Percentiles rank a stretch among this genome's conserved stretches.
These are phyloP conservation scores for Fusarium sp. DNA, from an alignment of 2,329 filamentous ascomycete genomes.

Conservation along the genomic window DNA sequence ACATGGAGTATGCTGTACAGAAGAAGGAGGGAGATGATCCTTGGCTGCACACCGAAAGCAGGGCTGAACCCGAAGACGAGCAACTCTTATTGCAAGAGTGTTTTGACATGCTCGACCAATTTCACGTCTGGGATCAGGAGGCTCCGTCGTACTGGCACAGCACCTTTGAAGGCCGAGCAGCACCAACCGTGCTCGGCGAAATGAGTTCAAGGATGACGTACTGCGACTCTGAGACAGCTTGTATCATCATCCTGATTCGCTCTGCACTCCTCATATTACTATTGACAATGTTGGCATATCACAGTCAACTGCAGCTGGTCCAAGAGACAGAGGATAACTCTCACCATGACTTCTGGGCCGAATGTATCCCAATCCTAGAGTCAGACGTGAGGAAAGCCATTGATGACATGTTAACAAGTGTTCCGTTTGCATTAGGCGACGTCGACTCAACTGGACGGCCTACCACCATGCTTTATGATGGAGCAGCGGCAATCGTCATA, in stretches of 20 bases:
- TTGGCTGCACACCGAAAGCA: neutral
- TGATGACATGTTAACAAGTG: conserved; percentile 47
- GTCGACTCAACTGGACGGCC: conserved; percentile 40
- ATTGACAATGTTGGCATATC: conserved; percentile 45
- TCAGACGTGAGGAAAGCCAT: conserved; percentile 43
- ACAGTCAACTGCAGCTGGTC: conserved; percentile 21
- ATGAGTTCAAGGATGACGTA: conserved; percentile 31
- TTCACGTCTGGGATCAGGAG: conserved; percentile 47
- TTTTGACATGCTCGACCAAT: conserved; percentile 47
- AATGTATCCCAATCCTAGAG: conserved; percentile 35
- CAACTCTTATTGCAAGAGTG: conserved; percentile 33
- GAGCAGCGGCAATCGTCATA: conserved; percentile 48
- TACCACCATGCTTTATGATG: conserved; percentile 43
- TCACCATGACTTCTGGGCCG: conserved; percentile 27
- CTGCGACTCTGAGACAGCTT: conserved; percentile 49
- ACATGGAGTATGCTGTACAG: conserved; percentile 7
- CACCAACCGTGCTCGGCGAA: conserved; percentile 45
- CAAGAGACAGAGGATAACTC: neutral
- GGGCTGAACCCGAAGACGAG: conserved; percentile 8
- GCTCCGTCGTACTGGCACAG: conserved; percentile 47
- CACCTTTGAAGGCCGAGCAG: conserved; percentile 45
- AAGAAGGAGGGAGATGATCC: neutral
- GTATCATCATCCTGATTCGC: conserved; percentile 48
- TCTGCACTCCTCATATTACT: conserved; percentile 48
- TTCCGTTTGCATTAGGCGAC: conserved; percentile 50